Evolutionary conservation across 805 yeast species (phyloP).

Genomic region (Clavispora asparagi): DNA sequence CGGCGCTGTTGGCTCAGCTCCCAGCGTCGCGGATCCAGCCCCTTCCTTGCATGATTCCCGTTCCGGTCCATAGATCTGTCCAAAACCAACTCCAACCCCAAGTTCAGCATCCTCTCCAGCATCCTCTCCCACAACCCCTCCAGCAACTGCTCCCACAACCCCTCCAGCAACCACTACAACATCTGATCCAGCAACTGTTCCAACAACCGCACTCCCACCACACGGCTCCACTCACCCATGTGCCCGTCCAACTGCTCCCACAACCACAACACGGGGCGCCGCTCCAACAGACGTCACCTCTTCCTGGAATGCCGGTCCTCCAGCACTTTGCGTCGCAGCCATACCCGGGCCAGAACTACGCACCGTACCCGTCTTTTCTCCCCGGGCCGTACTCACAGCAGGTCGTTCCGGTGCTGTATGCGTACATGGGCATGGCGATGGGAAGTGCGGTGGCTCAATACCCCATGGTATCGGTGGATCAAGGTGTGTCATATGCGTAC

Average conservation of each 20-base stretch:
- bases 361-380: background rate
- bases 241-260: background rate
- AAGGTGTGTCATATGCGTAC: background rate
- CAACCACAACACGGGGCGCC: background rate
- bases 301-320: background rate
- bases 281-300: background rate
- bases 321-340: background rate
- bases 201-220: background rate
- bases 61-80: background rate
- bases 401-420: background rate
- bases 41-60: background rate
- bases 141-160: background rate
- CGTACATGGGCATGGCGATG: background rate
- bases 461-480: background rate
- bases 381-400: background rate
- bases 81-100: background rate
- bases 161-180: background rate
- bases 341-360: background rate
- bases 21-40: background rate
- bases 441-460: background rate
- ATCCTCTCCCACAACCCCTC: background rate
- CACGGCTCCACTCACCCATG: too few species aligned
- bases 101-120: background rate
- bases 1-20: background rate
- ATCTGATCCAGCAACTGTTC: background rate